phyloP scores from a whole-genome alignment of 768 basidiomycete species.

The Collybia mongolica region DNA sequence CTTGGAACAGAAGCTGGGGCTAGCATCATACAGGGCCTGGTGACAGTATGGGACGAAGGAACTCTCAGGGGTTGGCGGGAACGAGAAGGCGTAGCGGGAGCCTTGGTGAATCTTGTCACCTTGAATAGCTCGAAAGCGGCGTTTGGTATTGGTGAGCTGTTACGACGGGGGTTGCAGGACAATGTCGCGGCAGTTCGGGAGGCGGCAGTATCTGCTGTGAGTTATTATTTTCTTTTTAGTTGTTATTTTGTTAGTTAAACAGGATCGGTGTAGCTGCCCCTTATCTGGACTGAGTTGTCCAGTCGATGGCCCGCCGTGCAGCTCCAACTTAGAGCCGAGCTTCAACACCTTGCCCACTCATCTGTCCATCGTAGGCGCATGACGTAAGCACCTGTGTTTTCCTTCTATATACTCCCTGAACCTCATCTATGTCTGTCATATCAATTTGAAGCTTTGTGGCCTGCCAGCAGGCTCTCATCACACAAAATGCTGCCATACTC shows the following conservation, averaged over 20 bases:
- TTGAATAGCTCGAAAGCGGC: constrained; percentile 39
- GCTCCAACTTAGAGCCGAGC: constrained; percentile 35
- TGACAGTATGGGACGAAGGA: constrained; percentile 55
- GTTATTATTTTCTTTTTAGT: constrained; percentile 22
- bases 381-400: constrained; percentile 51
- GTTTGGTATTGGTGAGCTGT: constrained; percentile 49
- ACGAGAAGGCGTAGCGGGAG: constrained; percentile 64
- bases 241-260: not conserved
- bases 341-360: constrained; percentile 45
- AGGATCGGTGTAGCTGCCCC: constrained; percentile 41
- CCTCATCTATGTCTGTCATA: constrained; percentile 1
- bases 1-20: constrained; percentile 49
- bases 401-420: not conserved
- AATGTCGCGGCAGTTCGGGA: constrained; percentile 84
- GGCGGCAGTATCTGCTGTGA: constrained; percentile 62
- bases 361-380: constrained; percentile 58
- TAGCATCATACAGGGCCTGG: constrained; percentile 42
- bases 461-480: constrained; percentile 64
- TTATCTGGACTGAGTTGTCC: constrained; percentile 40
- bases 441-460: constrained; percentile 59
- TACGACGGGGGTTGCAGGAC: constrained; percentile 69
- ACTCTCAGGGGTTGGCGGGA: constrained; percentile 75
- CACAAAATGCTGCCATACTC: constrained; percentile 30
- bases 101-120: constrained; percentile 48
- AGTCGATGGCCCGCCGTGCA: constrained; percentile 27